Evolutionary conservation across 768 basidiomycete genomes (phyloP).

Genomic region (Trametes cubensis): DNA sequence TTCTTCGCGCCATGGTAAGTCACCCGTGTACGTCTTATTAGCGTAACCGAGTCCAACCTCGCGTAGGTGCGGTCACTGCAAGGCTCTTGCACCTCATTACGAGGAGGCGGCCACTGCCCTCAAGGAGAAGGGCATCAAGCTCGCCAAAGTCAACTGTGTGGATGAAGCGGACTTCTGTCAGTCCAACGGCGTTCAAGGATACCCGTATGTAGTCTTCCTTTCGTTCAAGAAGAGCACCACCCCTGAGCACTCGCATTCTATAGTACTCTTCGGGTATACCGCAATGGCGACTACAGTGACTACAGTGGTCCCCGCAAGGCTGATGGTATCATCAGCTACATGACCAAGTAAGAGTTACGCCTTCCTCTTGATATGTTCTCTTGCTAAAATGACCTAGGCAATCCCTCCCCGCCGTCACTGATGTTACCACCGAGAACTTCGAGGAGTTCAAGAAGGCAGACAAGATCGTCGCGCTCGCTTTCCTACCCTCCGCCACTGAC

Average conservation of each 20-base stretch:
- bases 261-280: conserved; percentile 91
- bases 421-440: conserved; percentile 74
- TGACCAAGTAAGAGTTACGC: conserved; percentile 76
- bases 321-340: conserved; percentile 95
- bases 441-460: conserved; percentile 87
- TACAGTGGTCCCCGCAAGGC: conserved; percentile 91
- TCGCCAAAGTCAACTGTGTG: conserved; percentile 98
- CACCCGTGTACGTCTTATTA: neutral
- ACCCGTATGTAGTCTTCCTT: conserved; percentile 67
- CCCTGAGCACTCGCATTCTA: neutral
- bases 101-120: conserved; percentile 92
- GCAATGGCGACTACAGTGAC: conserved; percentile 75
- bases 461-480: conserved; percentile 89
- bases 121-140: conserved; percentile 85
- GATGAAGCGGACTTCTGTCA: conserved; percentile 92
- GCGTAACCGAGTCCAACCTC: neutral
- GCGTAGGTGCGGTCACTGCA: conserved; percentile 91
- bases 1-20: conserved; percentile 89
- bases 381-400: conserved; percentile 56
- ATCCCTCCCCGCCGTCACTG: conserved; percentile 89
- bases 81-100: conserved; percentile 91
- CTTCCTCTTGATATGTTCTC: conserved; percentile 16
- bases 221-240: neutral
- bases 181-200: conserved; percentile 85
- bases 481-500: conserved; percentile 73